Conservation (phyloP, 805 yeast species). For the Saturnispora serradocipensis region DNA sequence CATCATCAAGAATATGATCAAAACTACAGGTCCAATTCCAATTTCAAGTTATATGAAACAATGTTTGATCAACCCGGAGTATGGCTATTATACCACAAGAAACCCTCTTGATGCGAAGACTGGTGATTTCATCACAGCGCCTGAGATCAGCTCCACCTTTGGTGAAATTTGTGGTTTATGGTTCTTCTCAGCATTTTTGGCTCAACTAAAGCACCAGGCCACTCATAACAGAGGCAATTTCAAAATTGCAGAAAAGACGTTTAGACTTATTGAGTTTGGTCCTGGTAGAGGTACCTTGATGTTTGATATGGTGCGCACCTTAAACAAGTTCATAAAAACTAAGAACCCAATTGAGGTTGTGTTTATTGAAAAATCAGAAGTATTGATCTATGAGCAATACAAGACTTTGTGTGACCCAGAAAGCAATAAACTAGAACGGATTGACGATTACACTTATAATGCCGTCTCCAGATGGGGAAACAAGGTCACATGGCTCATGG, state of each 20-base stretch:
- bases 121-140: slow-evolving; percentile 81
- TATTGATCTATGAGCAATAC: slow-evolving; percentile 50
- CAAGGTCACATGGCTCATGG: slow-evolving; percentile 42
- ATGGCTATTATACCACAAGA: slow-evolving; percentile 71
- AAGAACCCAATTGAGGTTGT: slow-evolving; percentile 36
- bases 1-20: slow-evolving; percentile 39
- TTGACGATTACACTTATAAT: slow-evolving; percentile 28
- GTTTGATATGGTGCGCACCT: slow-evolving; percentile 47
- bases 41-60: slow-evolving; percentile 70
- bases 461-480: slow-evolving; percentile 45
- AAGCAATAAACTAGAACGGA: slow-evolving; percentile 10
- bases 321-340: slow-evolving; percentile 32
- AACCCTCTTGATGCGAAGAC: slow-evolving; percentile 44
- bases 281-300: slow-evolving; percentile 81
- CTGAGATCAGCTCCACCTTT: slow-evolving; percentile 79
- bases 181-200: slow-evolving; percentile 48
- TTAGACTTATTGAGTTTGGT: slow-evolving; percentile 66
- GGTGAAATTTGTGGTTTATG: slow-evolving; percentile 81
- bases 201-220: slow-evolving; percentile 41
- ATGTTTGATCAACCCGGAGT: slow-evolving; percentile 67
- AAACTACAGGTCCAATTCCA: slow-evolving; percentile 70
- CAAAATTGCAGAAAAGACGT: slow-evolving; percentile 20
- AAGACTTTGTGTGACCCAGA: slow-evolving; percentile 35
- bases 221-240: slow-evolving; percentile 14
- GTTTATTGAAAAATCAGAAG: slow-evolving; percentile 64